Percentiles rank a stretch among this genome's conserved stretches.
phyloP scores from a whole-genome alignment of 352 stramenopile species.

The Phytopythium litorale region DNA sequence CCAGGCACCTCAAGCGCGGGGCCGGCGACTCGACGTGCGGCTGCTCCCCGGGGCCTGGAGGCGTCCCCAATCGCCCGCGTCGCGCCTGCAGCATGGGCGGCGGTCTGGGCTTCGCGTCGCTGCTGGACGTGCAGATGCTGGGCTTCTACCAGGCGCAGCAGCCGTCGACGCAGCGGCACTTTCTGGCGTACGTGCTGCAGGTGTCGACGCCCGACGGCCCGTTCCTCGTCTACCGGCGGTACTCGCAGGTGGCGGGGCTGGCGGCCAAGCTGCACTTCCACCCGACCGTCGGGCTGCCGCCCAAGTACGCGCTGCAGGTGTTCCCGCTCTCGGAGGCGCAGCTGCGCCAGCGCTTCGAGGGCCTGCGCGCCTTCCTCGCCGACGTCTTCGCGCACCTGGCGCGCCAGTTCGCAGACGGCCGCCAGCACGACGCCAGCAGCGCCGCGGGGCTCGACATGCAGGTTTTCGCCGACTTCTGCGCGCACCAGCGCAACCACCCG shows the following conservation, averaged over 20 bases:
- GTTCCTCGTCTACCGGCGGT: constrained; percentile 79
- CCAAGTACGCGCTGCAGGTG: constrained; percentile 78
- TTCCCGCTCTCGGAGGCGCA: constrained; percentile 64
- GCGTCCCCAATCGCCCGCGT: too few species aligned
- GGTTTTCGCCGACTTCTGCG: constrained; percentile 78
- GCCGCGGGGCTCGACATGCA: constrained; percentile 75
- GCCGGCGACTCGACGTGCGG: too few species aligned
- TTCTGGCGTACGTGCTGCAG: constrained; percentile 76
- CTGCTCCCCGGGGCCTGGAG: too few species aligned
- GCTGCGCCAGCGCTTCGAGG: constrained; percentile 66
- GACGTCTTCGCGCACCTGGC: constrained; percentile 45
- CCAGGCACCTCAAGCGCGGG: too few species aligned
- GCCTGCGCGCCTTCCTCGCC: constrained; percentile 46
- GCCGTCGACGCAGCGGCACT: constrained; percentile 34
- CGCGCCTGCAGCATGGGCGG: constrained; percentile 29
- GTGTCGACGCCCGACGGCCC: constrained; percentile 34
- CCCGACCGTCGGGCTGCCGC: constrained; percentile 58
- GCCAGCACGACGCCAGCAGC: constrained; percentile 60
- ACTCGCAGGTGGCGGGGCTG: constrained; percentile 68
- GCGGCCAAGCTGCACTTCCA: constrained; percentile 66
- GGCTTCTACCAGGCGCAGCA: constrained; percentile 78
- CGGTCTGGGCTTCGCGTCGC: constrained; percentile 59
- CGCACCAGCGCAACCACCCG: constrained; percentile 60
- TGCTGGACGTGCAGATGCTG: constrained; percentile 71
- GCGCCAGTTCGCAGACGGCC: constrained; percentile 39